phyloP scores from a whole-genome alignment of 2,329 filamentous ascomycete genomes.

The Plectosphaerella sp. region DNA sequence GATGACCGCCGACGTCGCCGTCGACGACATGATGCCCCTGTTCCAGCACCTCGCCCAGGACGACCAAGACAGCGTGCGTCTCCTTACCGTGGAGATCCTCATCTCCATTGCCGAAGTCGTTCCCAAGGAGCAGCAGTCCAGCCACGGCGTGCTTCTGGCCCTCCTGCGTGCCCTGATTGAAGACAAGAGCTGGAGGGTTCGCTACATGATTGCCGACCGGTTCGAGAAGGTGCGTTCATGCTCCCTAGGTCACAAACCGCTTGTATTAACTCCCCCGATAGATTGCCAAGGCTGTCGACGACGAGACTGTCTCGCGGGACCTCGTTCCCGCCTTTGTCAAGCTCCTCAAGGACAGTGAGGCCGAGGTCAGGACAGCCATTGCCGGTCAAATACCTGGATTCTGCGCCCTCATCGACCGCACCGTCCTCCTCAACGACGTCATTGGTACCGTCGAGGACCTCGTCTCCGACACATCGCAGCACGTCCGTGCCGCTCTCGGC shows the following conservation, averaged over 20 bases:
- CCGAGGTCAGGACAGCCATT: slow-evolving; percentile 94
- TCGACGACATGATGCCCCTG: slow-evolving; percentile 98
- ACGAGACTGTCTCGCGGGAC: slow-evolving; percentile 91
- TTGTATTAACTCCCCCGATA: slow-evolving; percentile 27
- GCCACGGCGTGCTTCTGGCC: slow-evolving; percentile 87
- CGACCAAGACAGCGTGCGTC: slow-evolving; percentile 94
- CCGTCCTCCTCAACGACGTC: slow-evolving; percentile 87
- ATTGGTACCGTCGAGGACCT: slow-evolving; percentile 96
- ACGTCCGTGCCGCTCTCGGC: slow-evolving; percentile 90
- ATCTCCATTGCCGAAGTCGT: slow-evolving; percentile 96
- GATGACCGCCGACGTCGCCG: slow-evolving; percentile 85
- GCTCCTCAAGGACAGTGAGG: slow-evolving; percentile 94
- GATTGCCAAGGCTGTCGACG: slow-evolving; percentile 98
- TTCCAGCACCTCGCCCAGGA: slow-evolving; percentile 96
- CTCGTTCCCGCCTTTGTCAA: slow-evolving; percentile 96
- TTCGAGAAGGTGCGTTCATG: slow-evolving; percentile 77
- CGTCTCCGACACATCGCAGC: slow-evolving; percentile 92
- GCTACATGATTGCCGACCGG: slow-evolving; percentile 98
- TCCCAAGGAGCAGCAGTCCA: slow-evolving; percentile 95
- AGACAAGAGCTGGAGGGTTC: slow-evolving; percentile 98
- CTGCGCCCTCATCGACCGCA: slow-evolving; percentile 82
- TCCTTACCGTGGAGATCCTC: slow-evolving; percentile 93
- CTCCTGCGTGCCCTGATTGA: slow-evolving; percentile 91
- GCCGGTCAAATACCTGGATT: slow-evolving; percentile 97
- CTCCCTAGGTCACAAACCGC: slow-evolving; percentile 12